Conservation (phyloP, 129 eudicot species). For the Ambrosia trifida region DNA sequence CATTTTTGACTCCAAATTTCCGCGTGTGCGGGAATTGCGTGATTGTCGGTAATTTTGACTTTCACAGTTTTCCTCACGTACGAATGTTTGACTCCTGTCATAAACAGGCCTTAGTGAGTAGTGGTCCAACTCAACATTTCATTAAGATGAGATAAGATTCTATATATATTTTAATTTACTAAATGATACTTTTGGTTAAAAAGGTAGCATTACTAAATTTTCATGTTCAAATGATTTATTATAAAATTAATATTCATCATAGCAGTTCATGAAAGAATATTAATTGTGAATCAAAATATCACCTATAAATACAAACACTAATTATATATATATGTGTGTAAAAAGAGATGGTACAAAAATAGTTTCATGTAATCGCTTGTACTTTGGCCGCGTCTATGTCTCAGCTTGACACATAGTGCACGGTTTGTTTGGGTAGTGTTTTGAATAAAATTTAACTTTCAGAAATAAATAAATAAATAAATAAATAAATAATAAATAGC, state of each 20-base stretch:
- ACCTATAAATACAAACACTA: too few relatives aligned
- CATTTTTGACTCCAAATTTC: constrained; percentile 1
- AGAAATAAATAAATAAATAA: too few relatives aligned
- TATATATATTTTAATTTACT: neutral
- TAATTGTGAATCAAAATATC: too few relatives aligned
- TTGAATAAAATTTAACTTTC: too few relatives aligned
- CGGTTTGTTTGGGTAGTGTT: too few relatives aligned
- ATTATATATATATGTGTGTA: too few relatives aligned
- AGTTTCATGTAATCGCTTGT: too few relatives aligned
- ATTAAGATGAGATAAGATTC: neutral
- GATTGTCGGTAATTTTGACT: constrained; percentile 23
- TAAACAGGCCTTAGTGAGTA: neutral
- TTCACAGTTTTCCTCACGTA: constrained; percentile 14
- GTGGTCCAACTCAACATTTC: constrained; percentile 8
- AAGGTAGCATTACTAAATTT: neutral
- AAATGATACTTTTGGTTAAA: neutral
- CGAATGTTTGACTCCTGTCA: constrained; percentile 22
- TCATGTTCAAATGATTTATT: neutral
- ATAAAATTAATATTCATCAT: neutral
- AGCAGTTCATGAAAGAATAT: too few relatives aligned
- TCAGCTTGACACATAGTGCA: too few relatives aligned
- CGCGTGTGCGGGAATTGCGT: constrained; percentile 21
- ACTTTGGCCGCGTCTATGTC: too few relatives aligned
- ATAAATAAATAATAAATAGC: too few relatives aligned
- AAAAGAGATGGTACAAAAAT: too few relatives aligned